Evolutionary conservation across 2,329 filamentous ascomycete species (phyloP), one percentile per base, ranked within the genome.

Genomic region (Mycogone perniciosa): DNA sequence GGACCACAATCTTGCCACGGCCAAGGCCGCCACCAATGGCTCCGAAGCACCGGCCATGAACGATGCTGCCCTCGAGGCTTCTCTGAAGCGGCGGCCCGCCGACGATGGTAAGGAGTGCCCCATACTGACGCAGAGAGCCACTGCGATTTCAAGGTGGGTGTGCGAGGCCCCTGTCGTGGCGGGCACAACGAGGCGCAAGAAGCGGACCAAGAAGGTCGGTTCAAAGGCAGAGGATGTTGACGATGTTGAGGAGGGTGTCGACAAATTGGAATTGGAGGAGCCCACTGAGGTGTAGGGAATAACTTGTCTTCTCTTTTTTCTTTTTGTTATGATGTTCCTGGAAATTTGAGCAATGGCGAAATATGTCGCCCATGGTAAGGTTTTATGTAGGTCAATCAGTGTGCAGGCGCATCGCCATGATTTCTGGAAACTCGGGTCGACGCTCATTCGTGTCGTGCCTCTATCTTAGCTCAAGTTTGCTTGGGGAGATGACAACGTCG

Each of bases 121-220:
- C 2, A 82, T 88, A 56, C 75, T 78, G 13, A 88, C 85, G 1
- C 84, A 87, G 56, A 76, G 88, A 26, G 86, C 87, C 0, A 76
- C 81, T 44, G 78, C 80, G 13, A 81, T 92, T 52, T 79, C 82
- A 1, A 70, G 79, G 39, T 93, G 88, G 88, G 78, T 92, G 26
- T 69, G 70, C 44, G 76, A 84, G 52, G 81, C 79, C 1, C 81
- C 79, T 5, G 54, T 64, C 0, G 67, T 69, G n/a, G 56, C 63
- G 26, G 64, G 66, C 27, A 58, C 62, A n/a, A 58, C 64, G 26
- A 71, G 65, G 59, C 70, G 69, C 54, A 76, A 69, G 64, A 69
- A 63, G 57, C 62, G 61, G 11, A 42, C 55, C 26, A 68, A 60
- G 57, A 65, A 59, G 54, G 20, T 20, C 20, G 20, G 20, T 20